These are phyloP conservation scores for Chytridiales sp. DNA, from an alignment of 371 early-diverging fungal species.

Conservation along the genomic window DNA sequence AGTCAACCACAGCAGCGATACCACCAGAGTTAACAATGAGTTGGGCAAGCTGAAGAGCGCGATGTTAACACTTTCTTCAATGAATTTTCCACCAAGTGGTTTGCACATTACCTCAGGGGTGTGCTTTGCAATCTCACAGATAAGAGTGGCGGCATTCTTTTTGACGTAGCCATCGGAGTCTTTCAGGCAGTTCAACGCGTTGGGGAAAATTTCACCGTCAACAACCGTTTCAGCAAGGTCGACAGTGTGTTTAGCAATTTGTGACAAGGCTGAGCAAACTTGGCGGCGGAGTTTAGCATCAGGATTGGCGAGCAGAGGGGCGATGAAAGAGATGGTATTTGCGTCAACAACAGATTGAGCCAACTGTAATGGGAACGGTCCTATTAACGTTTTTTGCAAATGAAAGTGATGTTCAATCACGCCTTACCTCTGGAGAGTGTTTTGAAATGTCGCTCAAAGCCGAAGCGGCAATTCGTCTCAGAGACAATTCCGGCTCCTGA, in stretches of 20 bases:
- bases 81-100: background rate
- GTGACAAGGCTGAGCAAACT: constrained; percentile 50
- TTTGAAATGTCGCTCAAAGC: constrained; percentile 54
- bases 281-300: constrained; percentile 57
- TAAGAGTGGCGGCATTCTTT: constrained; percentile 52
- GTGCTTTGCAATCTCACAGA: constrained; percentile 60
- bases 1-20: constrained; percentile 57
- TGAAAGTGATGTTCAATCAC: background rate
- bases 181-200: constrained; percentile 47
- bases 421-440: constrained; percentile 53
- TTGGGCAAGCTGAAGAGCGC: constrained; percentile 45
- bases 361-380: constrained; percentile 29
- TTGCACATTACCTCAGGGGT: constrained; percentile 47
- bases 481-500: constrained; percentile 54
- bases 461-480: constrained; percentile 54
- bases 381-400: background rate
- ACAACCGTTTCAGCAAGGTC: constrained; percentile 58
- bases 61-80: constrained; percentile 7
- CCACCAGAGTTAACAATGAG: constrained; percentile 58
- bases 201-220: constrained; percentile 56
- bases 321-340: constrained; percentile 48
- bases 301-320: constrained; percentile 46
- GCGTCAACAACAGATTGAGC: constrained; percentile 57
- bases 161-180: constrained; percentile 49
- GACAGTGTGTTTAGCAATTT: constrained; percentile 56